Conservation (phyloP, 1,139 yeast species). For the Diutina rugosa region DNA sequence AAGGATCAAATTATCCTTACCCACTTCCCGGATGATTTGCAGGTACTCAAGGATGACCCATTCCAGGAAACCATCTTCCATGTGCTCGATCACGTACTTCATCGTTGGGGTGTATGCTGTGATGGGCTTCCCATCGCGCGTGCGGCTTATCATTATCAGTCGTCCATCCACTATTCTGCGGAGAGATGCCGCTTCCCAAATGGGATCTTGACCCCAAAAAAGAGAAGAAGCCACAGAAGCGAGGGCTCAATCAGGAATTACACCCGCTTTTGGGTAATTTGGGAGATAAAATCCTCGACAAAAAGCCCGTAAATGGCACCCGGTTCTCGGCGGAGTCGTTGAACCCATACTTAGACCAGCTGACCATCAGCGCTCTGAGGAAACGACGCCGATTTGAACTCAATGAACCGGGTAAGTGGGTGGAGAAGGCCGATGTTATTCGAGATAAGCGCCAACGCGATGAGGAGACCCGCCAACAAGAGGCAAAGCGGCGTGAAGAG, state of each 20-base stretch:
- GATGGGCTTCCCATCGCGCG: neutral
- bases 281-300: slow-evolving; percentile 12
- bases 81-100: slow-evolving; percentile 92
- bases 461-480: slow-evolving; percentile 13
- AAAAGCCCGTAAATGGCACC: slow-evolving; percentile 15
- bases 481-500: slow-evolving; percentile 14
- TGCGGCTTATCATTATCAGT: neutral
- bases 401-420: slow-evolving; percentile 49
- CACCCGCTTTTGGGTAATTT: slow-evolving; percentile 43
- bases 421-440: slow-evolving; percentile 39
- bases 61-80: slow-evolving; percentile 94
- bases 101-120: slow-evolving; percentile 15
- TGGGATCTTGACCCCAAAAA: neutral
- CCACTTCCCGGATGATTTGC: slow-evolving; percentile 74
- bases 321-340: slow-evolving; percentile 26
- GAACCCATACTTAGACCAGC: slow-evolving; percentile 53
- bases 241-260: slow-evolving; percentile 23
- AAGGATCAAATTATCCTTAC: slow-evolving; percentile 58
- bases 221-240: neutral
- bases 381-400: slow-evolving; percentile 27
- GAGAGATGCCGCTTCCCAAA: neutral
- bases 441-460: slow-evolving; percentile 27
- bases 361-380: slow-evolving; percentile 6
- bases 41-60: slow-evolving; percentile 89
- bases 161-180: neutral